phyloP scores from a whole-genome alignment of 1,284 basidiomycete species.

The Irpex sp. region DNA sequence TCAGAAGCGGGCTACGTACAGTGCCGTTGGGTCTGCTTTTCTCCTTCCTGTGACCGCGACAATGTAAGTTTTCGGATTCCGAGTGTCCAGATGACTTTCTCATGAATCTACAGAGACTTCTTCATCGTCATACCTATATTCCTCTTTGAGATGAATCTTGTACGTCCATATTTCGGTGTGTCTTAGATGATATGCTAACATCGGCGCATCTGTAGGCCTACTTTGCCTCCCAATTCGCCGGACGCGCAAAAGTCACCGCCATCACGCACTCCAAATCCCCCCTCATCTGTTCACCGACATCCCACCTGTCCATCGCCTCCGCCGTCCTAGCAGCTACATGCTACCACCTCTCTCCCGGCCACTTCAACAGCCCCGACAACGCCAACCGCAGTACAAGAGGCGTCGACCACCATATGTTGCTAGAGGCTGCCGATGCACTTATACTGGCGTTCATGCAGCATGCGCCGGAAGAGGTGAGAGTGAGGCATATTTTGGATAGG shows the following conservation, averaged over 20 bases:
- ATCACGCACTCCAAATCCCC: not conserved
- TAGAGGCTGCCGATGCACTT: not conserved
- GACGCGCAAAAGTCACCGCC: not conserved
- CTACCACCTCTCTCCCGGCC: not conserved
- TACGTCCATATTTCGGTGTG: not conserved
- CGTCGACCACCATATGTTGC: not conserved
- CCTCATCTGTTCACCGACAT: not conserved
- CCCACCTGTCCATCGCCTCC: not conserved
- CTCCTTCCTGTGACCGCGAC: not conserved
- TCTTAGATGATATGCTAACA: not conserved
- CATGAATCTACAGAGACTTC: not conserved
- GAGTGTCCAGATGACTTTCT: not conserved
- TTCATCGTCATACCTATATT: not conserved
- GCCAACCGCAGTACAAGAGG: not conserved
- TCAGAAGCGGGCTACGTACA: not conserved
- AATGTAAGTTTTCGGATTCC: not conserved
- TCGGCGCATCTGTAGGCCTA: not conserved
- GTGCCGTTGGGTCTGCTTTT: not conserved
- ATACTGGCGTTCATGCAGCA: not conserved
- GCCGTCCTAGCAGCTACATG: not conserved
- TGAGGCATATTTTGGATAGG: not conserved
- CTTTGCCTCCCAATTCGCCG: not conserved
- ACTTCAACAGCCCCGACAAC: not conserved
- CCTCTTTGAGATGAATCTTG: not conserved
- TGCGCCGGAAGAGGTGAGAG: not conserved